Evolutionary conservation across 2,329 filamentous ascomycete genomes (phyloP).

Genomic region (Pseudocercospora fijiensis): DNA sequence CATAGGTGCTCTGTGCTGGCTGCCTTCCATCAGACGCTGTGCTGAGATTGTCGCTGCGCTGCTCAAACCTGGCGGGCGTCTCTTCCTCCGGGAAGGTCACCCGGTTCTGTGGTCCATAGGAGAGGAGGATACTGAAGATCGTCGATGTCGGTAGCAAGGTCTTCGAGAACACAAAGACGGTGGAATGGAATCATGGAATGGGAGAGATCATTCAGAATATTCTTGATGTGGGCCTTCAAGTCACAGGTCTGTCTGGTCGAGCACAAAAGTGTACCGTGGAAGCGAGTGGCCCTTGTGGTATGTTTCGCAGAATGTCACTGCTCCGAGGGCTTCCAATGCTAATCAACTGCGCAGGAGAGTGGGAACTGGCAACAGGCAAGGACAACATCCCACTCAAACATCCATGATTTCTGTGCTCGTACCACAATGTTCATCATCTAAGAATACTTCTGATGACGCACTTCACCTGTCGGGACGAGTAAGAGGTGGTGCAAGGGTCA

Average conservation of each 20-base stretch:
- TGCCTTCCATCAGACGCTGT: conserved; percentile 24
- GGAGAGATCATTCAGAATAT: conserved; percentile 26
- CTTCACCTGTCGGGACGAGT: background rate
- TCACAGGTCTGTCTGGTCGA: conserved; percentile 24
- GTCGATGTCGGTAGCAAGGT: conserved; percentile 16
- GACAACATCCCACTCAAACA: conserved; percentile 9
- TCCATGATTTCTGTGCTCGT: background rate
- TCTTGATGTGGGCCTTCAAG: conserved; percentile 23
- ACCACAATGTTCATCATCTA: background rate
- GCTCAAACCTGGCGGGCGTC: conserved; percentile 19
- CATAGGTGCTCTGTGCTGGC: conserved; percentile 27
- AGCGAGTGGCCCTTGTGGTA: conserved; percentile 11
- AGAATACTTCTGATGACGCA: background rate
- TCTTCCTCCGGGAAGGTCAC: conserved; percentile 29
- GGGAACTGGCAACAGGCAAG: conserved; percentile 3
- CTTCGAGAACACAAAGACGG: conserved; percentile 17
- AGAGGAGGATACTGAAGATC: conserved; percentile 6
- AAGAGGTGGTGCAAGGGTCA: background rate
- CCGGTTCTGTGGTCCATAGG: conserved; percentile 23
- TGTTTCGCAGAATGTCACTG: background rate
- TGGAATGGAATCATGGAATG: conserved; percentile 28
- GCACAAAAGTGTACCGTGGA: conserved; percentile 26
- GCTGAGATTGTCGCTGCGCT: conserved; percentile 19
- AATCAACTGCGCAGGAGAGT: background rate
- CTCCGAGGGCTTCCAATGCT: background rate